Base-by-base conservation (phyloP, 1,139 yeast species). In the Saccharomyces pastorianus region DNA sequence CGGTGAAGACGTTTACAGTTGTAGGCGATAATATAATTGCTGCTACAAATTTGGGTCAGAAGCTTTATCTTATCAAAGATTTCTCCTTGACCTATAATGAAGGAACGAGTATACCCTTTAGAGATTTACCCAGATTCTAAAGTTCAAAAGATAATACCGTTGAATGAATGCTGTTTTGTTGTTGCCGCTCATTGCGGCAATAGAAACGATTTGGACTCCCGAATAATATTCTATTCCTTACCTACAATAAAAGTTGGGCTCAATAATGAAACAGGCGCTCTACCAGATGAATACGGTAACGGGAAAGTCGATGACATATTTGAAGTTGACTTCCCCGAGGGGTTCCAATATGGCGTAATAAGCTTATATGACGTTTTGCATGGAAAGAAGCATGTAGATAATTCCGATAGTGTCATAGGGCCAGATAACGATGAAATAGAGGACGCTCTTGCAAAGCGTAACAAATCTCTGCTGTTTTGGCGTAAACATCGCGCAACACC, bases 21-120 rank as follows among this genome's bases (percentile, higher is more conserved):
- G 54, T 54, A 38, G 58, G 55, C 13, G 54, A 54, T 50, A 55
- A 56, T 31, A 52, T 59, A 20, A 48, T 59, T 13, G 50, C 59
- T 13, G 51, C 56, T n/a, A 53, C 48, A 6, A 50, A 48, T 14
- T 42, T 46, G 2, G 51, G 50, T 31, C n/a, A 38, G 6, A 38
- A 38, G n/a, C 44, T 38, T 6, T 38, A 38, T 6, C n/a, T 48
- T 9, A 48, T 29, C 6, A 48, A 23, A 11, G 46, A 23, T 48
- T 48, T 48, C 17, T n/a, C n/a, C n/a, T n/a, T n/a, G n/a, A n/a
- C n/a, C n/a, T n/a, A n/a, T n/a, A n/a, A n/a, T n/a, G n/a, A n/a
- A n/a, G n/a, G n/a, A n/a, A n/a, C n/a, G n/a, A n/a, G n/a, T n/a
- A n/a, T n/a, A n/a, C n/a, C n/a, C n/a, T n/a, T 17, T 38, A 11